Percentiles rank a stretch among this genome's conserved stretches.
Evolutionary conservation across 2,329 filamentous ascomycete genomes (phyloP).

Genomic region (Taxawa tesnikishii): DNA sequence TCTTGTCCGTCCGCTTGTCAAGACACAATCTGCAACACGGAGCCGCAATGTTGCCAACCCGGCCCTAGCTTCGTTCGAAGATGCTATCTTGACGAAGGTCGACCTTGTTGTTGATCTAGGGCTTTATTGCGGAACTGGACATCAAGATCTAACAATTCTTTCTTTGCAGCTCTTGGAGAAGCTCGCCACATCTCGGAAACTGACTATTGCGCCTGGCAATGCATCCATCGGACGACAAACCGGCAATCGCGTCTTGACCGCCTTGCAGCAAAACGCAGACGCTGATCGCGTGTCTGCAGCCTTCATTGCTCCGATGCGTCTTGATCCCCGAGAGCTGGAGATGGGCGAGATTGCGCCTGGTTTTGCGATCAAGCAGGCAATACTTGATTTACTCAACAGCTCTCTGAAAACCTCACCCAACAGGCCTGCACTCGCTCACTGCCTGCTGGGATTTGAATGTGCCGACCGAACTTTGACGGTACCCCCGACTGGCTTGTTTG

Average conservation of each 20-base stretch:
- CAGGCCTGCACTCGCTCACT: constrained; percentile 77
- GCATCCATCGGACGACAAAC: constrained; percentile 14
- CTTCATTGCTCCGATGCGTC: constrained; percentile 55
- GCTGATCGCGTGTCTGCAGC: constrained; percentile 67
- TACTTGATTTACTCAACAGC: constrained; percentile 74
- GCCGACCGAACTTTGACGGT: constrained; percentile 58
- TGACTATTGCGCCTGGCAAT: constrained; percentile 48
- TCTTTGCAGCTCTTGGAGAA: constrained; percentile 76
- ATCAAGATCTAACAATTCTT: constrained; percentile 66
- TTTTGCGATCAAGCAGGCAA: constrained; percentile 66
- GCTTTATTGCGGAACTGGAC: constrained; percentile 73
- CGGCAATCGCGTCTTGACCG: constrained; percentile 60
- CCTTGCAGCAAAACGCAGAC: constrained; percentile 68
- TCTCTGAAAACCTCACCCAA: constrained; percentile 65
- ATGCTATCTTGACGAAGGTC: constrained; percentile 74
- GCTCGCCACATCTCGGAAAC: constrained; percentile 70
- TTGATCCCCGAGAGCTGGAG: constrained; percentile 58
- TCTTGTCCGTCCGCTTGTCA: constrained; percentile 69
- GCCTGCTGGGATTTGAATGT: constrained; percentile 79
- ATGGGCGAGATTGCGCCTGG: constrained; percentile 56
- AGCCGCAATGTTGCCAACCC: constrained; percentile 56
- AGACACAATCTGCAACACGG: constrained; percentile 48
- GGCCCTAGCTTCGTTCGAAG: constrained; percentile 80
- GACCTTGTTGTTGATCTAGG: constrained; percentile 70
- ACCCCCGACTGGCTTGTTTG: constrained; percentile 57